Evolutionary conservation across 176 grass and related monocot genomes (phyloP), one percentile per base, ranked within the genome.

Genomic region (Thinopyrum elongatum): DNA sequence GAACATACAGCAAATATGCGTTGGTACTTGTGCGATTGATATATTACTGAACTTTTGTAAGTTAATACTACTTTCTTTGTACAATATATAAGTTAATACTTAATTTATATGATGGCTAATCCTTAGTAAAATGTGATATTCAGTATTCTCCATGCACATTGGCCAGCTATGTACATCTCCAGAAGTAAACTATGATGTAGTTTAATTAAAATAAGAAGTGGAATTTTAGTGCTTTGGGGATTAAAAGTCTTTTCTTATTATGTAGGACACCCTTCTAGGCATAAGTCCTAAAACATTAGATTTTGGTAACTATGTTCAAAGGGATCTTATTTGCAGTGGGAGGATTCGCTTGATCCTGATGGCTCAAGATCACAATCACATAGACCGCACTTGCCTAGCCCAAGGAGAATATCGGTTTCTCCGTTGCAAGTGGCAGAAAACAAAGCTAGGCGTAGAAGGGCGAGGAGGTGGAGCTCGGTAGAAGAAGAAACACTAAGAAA

Each of bases 401-500:
- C 85, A 76, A 87, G 81, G 67, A 92, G 75, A 74, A 72, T 53
- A 27, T 15, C 53, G 12, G 70, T 84, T 91, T 92, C 92, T 87
- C 89, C 89, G 74, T 77, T 92, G 23, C 68, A 75, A 65, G 49
- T 29, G 8, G 57, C n/a, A 68, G 87, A 87, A 39, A 80, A 77
- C 34, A 87, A 88, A 89, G 13, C 83, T 78, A 91, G 57, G 68
- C 88, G 84, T 85, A 93, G 95, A 91, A 92, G 28, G 69, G 46
- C 77, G 58, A 82, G 81, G 88, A 94, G 69, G 65, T 97, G 95
- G 95, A 77, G 68, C 47, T 11, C 51, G 7, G 13, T 81, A 21
- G 95, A 97, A 89, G 92, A 94, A 87, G 92, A 92, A 74, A 84
- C 88, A 38, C 31, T 97, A 86, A 94, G 82, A 78, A 88, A 92